Percentiles rank a stretch among this genome's conserved stretches.
phyloP scores from a whole-genome alignment of 1,284 basidiomycete species.

The Cerrena zonata region DNA sequence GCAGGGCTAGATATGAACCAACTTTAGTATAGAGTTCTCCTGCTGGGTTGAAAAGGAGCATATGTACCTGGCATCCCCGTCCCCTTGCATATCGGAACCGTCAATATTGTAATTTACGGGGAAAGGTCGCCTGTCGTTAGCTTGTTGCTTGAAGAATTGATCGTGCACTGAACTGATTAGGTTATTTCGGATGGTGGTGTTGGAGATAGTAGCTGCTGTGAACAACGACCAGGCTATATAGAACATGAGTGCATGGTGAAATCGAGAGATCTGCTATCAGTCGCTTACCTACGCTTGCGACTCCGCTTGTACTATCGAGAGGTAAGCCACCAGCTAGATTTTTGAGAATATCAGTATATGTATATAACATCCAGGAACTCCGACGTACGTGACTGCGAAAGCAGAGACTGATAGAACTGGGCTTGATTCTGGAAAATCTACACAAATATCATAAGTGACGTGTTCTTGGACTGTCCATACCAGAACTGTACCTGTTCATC shows the following conservation, averaged over 20 bases:
- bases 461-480: background rate
- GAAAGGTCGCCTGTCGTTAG: background rate
- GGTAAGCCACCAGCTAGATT: background rate
- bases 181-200: background rate
- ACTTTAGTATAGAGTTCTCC: too few species aligned
- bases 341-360: background rate
- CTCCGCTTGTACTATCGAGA: background rate
- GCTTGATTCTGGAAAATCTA: background rate
- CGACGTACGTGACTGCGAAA: background rate
- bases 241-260: background rate
- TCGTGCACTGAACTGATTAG: background rate
- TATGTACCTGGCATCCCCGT: background rate
- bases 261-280: background rate
- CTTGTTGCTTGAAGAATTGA: background rate
- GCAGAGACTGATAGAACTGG: background rate
- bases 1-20: too few species aligned
- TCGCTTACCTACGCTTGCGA: background rate
- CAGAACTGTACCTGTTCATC: slow-evolving; percentile 12
- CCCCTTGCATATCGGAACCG: background rate
- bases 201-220: background rate
- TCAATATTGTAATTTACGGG: background rate
- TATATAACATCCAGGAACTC: background rate
- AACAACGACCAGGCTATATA: slow-evolving; percentile 2
- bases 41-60: too few species aligned
- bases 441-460: background rate